Conservation (phyloP, 768 basidiomycete genomes). For the Amyloporia xantha region DNA sequence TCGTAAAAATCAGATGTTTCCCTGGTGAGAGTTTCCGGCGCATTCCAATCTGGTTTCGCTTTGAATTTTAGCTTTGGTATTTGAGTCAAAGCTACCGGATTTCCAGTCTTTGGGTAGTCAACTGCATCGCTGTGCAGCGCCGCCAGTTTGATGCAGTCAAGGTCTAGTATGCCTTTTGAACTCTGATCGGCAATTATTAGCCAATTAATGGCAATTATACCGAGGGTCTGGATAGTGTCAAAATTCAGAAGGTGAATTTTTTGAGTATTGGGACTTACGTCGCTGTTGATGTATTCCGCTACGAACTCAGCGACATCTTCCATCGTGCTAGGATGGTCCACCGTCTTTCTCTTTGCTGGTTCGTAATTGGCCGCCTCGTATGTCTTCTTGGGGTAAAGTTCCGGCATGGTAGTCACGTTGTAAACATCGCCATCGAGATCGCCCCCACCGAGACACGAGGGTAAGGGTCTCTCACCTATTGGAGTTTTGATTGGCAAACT, state of each 20-base stretch:
- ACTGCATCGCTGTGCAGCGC: slow-evolving; percentile 58
- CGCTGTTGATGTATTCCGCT: slow-evolving; percentile 60
- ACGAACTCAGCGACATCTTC: slow-evolving; percentile 64
- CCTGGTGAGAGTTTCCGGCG: slow-evolving; percentile 45
- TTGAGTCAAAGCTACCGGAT: slow-evolving; percentile 21
- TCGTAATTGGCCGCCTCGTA: slow-evolving; percentile 41
- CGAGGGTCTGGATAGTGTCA: slow-evolving; percentile 40
- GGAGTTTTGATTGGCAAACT: neutral
- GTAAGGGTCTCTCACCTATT: slow-evolving; percentile 52
- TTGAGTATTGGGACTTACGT: slow-evolving; percentile 32
- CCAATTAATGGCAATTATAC: slow-evolving; percentile 58
- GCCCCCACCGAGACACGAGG: slow-evolving; percentile 60
- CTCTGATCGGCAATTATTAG: slow-evolving; percentile 59
- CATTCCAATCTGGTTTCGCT: slow-evolving; percentile 57
- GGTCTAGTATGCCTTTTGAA: slow-evolving; percentile 37
- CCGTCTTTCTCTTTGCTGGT: slow-evolving; percentile 37
- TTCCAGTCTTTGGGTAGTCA: slow-evolving; percentile 55
- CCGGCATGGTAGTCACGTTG: slow-evolving; percentile 18
- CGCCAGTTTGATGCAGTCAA: slow-evolving; percentile 47
- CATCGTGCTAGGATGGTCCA: slow-evolving; percentile 48
- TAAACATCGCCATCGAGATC: slow-evolving; percentile 48
- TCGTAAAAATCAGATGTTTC: slow-evolving; percentile 22
- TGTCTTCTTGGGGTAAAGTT: slow-evolving; percentile 21
- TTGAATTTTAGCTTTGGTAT: slow-evolving; percentile 39
- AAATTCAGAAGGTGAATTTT: too few species aligned